Evolutionary conservation across 768 basidiomycete genomes (phyloP), one percentile per base, ranked within the genome.

Genomic region (Floccularia luteovirens): DNA sequence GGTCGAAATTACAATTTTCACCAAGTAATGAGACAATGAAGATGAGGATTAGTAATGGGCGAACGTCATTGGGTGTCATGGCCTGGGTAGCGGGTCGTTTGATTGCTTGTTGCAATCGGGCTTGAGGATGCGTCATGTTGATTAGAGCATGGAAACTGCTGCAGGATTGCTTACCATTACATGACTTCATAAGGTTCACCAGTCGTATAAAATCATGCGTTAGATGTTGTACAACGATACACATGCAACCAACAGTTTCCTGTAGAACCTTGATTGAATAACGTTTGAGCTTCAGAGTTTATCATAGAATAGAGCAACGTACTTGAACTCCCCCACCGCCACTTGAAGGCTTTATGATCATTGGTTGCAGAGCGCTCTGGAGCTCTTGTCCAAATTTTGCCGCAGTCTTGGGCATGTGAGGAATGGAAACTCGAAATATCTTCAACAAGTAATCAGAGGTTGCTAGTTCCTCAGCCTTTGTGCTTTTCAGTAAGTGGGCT

Each of bases 161-260:
- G 37, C 11, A 23, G 22, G 27, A 8, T 27, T 2, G 52, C 74
- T 38, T 44, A 87, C 90, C 69, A 51, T 91, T 87, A 59, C 90
- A 93, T 0, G 89, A 90, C 49, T 85, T 85, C 46, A 97, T 56
- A 3, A 97, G 69, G 24, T 78, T 81, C 19, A 91, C 74, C 13
- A 97, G 69, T 24, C 80, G 75, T 12, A 63, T 63, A 50, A 82
- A 94, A 48, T 97, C 91, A 43, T 89, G 86, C 0, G 96, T 97
- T 13, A 98, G 69, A 48, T 87, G 64, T 37, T 81, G 79, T 1
- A 93, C 82, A 1, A 87, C 85, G 0, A 77, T 75, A 54, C 92
- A 94, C 66, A 94, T 81, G 48, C 93, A 97, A 0, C 90, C 90
- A 11, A 98, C 86, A 10, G 80, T 79, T 59, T 97, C 96, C 63